Evolutionary conservation across 352 stramenopile genomes (phyloP).

Genomic region (Phytophthora palmivora): DNA sequence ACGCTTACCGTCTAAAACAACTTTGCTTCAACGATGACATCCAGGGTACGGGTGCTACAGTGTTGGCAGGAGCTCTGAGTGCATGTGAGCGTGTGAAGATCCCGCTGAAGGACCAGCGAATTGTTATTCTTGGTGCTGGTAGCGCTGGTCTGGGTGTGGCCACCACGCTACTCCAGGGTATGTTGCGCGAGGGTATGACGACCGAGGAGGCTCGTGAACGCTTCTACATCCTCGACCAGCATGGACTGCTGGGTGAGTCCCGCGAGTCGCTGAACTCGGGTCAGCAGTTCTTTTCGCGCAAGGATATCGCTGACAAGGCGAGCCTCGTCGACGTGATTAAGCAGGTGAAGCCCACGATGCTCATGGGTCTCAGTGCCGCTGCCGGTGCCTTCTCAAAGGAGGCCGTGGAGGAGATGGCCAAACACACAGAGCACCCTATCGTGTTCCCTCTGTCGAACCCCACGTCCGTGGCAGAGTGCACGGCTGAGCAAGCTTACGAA

Average conservation of each 20-base stretch:
- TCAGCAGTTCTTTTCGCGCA: slow-evolving; percentile 84
- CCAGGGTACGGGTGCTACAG: slow-evolving; percentile 96
- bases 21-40: slow-evolving; percentile 99
- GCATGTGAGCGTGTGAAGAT: slow-evolving; percentile 75
- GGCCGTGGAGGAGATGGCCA: slow-evolving; percentile 88
- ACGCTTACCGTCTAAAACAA: slow-evolving; percentile 95
- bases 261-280: slow-evolving; percentile 67
- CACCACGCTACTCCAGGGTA: slow-evolving; percentile 88
- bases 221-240: slow-evolving; percentile 86
- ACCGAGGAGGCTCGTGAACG: slow-evolving; percentile 72
- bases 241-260: slow-evolving; percentile 65
- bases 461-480: slow-evolving; percentile 96
- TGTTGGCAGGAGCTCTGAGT: slow-evolving; percentile 90
- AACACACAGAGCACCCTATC: slow-evolving; percentile 91
- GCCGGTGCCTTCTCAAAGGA: slow-evolving; percentile 90
- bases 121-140: slow-evolving; percentile 95
- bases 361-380: slow-evolving; percentile 93
- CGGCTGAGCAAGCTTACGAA: slow-evolving; percentile 95
- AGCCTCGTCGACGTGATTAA: slow-evolving; percentile 88
- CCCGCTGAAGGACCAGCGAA: slow-evolving; percentile 93
- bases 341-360: slow-evolving; percentile 92
- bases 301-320: slow-evolving; percentile 71
- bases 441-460: slow-evolving; percentile 98
- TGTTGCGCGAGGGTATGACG: slow-evolving; percentile 87
- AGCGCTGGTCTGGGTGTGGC: slow-evolving; percentile 95